Conservation (phyloP, 75 land plant species). For the Isoetes taiwanensis region DNA sequence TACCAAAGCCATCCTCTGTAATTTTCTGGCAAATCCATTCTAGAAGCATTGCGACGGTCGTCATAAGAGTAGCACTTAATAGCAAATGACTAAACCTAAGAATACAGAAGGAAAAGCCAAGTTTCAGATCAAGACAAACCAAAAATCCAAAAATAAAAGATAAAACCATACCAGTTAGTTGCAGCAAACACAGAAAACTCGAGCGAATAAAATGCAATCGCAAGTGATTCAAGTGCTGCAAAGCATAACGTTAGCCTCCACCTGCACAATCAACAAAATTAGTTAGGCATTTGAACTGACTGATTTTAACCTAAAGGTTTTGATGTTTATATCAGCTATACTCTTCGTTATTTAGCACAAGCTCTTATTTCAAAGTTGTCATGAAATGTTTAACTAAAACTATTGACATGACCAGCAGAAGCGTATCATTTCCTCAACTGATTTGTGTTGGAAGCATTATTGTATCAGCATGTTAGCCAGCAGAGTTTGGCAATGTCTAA, state of each 20-base stretch:
- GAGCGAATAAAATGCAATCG: conserved; percentile 53
- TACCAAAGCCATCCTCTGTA: conserved; percentile 94
- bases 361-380: too few relatives aligned
- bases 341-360: too few relatives aligned
- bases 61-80: conserved; percentile 49
- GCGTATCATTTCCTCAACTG: too few relatives aligned
- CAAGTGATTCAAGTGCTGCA: conserved; percentile 58
- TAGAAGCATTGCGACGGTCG: conserved; percentile 69
- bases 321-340: too few relatives aligned
- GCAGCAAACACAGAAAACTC: conserved; percentile 71
- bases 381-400: too few relatives aligned
- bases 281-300: too few relatives aligned
- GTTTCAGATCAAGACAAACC: neutral
- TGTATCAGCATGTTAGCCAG: too few relatives aligned
- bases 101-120: neutral
- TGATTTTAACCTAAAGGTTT: too few relatives aligned
- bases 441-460: too few relatives aligned
- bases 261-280: conserved; percentile 28
- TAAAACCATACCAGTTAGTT: conserved; percentile 35
- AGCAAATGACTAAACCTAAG: conserved; percentile 61
- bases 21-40: conserved; percentile 90
- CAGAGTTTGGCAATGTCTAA: too few relatives aligned
- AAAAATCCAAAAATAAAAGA: neutral
- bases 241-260: conserved; percentile 81
- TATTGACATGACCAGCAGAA: too few relatives aligned